Evolutionary conservation across 768 basidiomycete species (phyloP), one percentile per base, ranked within the genome.

Genomic region (Tricholoma flavovirens): DNA sequence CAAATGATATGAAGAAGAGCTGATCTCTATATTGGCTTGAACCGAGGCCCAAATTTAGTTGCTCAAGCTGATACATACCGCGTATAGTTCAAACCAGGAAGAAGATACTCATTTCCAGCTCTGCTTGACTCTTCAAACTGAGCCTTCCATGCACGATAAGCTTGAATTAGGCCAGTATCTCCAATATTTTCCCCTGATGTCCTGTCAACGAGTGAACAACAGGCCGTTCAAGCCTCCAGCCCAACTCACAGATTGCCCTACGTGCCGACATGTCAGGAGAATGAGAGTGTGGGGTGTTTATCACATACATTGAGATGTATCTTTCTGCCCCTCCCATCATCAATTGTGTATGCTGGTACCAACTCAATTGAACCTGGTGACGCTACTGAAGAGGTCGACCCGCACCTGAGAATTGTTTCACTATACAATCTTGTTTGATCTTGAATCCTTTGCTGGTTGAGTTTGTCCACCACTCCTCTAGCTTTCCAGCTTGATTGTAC

Each of bases 111-210:
- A 32, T 77, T 76, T 0, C 83, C 85, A 8, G 72, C 77, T 49
- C 77, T 67, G 53, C 78, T 71, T 1, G 87, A 85, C n/a, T 74
- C 70, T 49, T 81, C 69, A 64, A 77, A 88, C 57, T 92, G 88
- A 14, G 77, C 77, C 68, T 90, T 86, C 97, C 97, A 99, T 15
- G 97, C 97, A 10, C 88, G 81, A 69, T 84, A 96, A 0, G 94
- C 85, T 69, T 93, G 91, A 43, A 93, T 84, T 17, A 93, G 71
- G 10, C 90, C 90, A 0, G 80, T 81, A 66, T 96, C 93, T 6
- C 90, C 93, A 55, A 94, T 92, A 66, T 93, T 93, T 70, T 96
- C 93, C 5, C 92, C 92, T 10, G 90, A 90, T 1, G 93, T 97
- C 52, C 90, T 91, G 53, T 56, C 12, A 26, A 26, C 42, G n/a